Evolutionary conservation across 805 yeast species (phyloP), one percentile per base, ranked within the genome.

Genomic region (Candida yuanshanica): DNA sequence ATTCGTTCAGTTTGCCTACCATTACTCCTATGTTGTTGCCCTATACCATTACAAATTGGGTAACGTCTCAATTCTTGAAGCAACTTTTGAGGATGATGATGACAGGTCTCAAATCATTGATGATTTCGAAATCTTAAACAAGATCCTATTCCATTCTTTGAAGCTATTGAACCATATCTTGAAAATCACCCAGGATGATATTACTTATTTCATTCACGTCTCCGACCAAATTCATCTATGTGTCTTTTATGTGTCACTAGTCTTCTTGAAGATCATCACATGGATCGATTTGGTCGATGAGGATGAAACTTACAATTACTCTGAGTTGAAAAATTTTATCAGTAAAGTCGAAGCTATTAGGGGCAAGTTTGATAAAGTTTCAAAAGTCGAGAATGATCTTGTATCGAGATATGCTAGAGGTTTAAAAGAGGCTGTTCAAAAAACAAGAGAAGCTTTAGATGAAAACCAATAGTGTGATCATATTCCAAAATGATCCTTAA

Each of bases 1-100:
- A 53, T 84, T 83, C 59, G 82, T 83, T 4, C 89, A 81, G 52
- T 72, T 82, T 43, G 79, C 81, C 36, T 81, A 79, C 56, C 77
- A 82, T 55, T 81, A 79, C 48, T 74, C 80, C 38, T 68, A 72
- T 42, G 63, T 81, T 35, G 62, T 77, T 44, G 70, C 82, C 4
- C 55, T 67, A 29, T 71, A 70, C 48, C 66, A 68, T 41, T 71
- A 63, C 53, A 52, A 57, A 27, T 52, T 51, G 29, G 52, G 54
- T 3, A 34, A 42, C 2, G 41, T 32, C 4, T 40, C 45, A 16
- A 37, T 47, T 13, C 18, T 44, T 4, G 42, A 39, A 17, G 27
- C 27, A 7, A 13, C 42, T 12, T 17, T 20, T 25, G 31, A 32
- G 14, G 45, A 45, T 13, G 33, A 38, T 7, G 53, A 53, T 24